Evolutionary conservation across 352 stramenopile species (phyloP), one percentile per base, ranked within the genome.

Genomic region (Phytophthora pistaciae): DNA sequence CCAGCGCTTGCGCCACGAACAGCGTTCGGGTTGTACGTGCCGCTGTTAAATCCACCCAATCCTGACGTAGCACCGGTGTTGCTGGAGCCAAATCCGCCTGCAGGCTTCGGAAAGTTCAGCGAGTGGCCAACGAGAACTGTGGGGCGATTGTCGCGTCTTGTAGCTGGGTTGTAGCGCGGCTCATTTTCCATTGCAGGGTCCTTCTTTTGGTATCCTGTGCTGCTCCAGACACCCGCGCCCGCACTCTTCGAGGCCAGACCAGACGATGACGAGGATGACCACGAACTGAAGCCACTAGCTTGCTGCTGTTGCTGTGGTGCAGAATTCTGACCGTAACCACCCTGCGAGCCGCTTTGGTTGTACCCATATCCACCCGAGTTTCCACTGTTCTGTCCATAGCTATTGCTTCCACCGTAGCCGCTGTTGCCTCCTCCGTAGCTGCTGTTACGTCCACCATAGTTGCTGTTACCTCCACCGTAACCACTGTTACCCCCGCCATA

Each of bases 81-180:
- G 23, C 80, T 76, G 52, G 40, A 76, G 3, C 81, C 72, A 53
- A 80, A 87, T 9, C 68, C 63, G 14, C 76, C 68, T 20, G 60
- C 18, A 3, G 87, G 84, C 60, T 91, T 91, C 0, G 88, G 82
- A 50, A 95, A 94, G 65, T 85, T 92, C 40, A 95, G 73, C 16
- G 85, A 87, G 56, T 93, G 84, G 1, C 90, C 90, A 21, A 96
- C 87, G 0, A 96, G 75, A 25, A 96, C 90, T 0, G 90, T 96
- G 6, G 90, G 90, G 1, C 90, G 88, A 59, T 93, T 95, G 75
- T 96, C 90, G n/a, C 90, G 85, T 1, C 80, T 77, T 16, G 70
- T 80, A 5, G 78, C 77, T 3, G 77, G 72, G 11, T 77, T 82
- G 60, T 90, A 95, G 0, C 78, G 73, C 6, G 82, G 84, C n/a